A percentile compares a stretch with the other conserved stretches of the same genome.
Evolutionary conservation across 768 basidiomycete species (phyloP).

Genomic region (Hirschioporus abietinus): DNA sequence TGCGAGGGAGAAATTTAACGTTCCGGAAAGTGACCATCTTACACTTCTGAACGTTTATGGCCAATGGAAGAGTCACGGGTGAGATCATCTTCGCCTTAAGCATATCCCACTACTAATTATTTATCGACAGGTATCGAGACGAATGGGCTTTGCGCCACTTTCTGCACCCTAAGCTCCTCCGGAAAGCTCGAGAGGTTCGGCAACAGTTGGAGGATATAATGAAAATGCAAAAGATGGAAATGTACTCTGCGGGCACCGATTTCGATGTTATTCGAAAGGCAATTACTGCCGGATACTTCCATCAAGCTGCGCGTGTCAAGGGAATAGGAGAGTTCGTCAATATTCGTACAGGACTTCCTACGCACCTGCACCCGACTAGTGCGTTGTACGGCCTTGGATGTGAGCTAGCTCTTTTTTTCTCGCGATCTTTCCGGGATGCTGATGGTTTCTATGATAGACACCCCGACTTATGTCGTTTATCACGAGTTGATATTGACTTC

Average conservation of each 20-base stretch:
- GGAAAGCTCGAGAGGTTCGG: conserved; percentile 94
- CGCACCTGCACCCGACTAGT: conserved; percentile 94
- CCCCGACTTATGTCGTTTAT: conserved; percentile 94
- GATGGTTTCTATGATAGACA: conserved; percentile 46
- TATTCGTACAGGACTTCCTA: conserved; percentile 89
- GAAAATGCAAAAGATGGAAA: conserved; percentile 97
- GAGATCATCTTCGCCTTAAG: conserved; percentile 22
- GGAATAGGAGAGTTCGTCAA: conserved; percentile 99
- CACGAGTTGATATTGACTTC: conserved; percentile 95
- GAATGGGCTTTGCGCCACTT: conserved; percentile 96
- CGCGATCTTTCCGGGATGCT: conserved; percentile 8
- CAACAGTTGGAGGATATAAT: conserved; percentile 97
- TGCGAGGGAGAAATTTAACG: conserved; percentile 96
- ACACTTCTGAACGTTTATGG: conserved; percentile 94
- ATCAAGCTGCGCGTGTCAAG: conserved; percentile 96
- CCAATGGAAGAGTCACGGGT: conserved; percentile 98
- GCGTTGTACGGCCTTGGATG: conserved; percentile 95
- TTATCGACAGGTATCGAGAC: conserved; percentile 66
- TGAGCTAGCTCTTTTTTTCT: conserved; percentile 32
- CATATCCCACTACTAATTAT: conserved; percentile 11
- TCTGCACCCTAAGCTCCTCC: conserved; percentile 89
- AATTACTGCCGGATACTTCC: conserved; percentile 97
- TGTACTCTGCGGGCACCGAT: conserved; percentile 89
- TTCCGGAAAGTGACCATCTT: conserved; percentile 96
- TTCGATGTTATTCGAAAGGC: conserved; percentile 94